Evolutionary conservation across 1,284 basidiomycete genomes (phyloP).

Genomic region (Leccinum pachyderme): DNA sequence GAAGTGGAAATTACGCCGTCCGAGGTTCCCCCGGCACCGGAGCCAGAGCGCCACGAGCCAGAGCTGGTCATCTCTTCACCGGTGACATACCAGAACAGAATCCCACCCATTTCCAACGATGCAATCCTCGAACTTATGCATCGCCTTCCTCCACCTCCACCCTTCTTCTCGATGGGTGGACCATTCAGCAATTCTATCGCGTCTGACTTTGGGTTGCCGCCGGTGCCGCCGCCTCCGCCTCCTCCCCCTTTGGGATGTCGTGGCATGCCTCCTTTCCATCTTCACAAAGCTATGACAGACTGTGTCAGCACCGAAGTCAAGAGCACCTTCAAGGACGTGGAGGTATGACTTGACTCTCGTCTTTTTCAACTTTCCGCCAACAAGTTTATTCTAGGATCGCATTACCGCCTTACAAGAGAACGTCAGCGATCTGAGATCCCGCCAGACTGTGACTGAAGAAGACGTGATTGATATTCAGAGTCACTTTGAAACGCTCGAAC

Average conservation of each 20-base stretch:
- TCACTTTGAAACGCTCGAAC: slow-evolving; percentile 42
- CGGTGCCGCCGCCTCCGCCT: slow-evolving; percentile 14
- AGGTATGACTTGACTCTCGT: slow-evolving; percentile 9
- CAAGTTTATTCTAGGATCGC: slow-evolving; percentile 19
- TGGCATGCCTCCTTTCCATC: slow-evolving; percentile 13
- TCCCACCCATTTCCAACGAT: slow-evolving; percentile 6
- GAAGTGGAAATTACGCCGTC: slow-evolving; percentile 12
- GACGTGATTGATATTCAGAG: slow-evolving; percentile 43
- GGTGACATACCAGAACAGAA: slow-evolving; percentile 3
- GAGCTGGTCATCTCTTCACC: not conserved
- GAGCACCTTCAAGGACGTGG: slow-evolving; percentile 21
- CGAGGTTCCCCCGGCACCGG: slow-evolving; percentile 8
- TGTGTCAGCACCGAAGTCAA: slow-evolving; percentile 24
- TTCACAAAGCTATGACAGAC: slow-evolving; percentile 20
- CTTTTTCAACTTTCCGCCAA: slow-evolving; percentile 1
- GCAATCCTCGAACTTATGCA: slow-evolving; percentile 19
- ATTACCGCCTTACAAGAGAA: slow-evolving; percentile 23
- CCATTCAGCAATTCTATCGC: slow-evolving; percentile 26
- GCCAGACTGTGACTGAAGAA: slow-evolving; percentile 29
- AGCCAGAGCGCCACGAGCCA: slow-evolving; percentile 1
- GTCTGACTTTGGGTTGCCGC: slow-evolving; percentile 21
- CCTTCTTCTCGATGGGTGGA: slow-evolving; percentile 20
- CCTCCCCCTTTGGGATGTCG: slow-evolving; percentile 4
- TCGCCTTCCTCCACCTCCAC: slow-evolving; percentile 18
- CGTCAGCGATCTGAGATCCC: slow-evolving; percentile 21